Evolutionary conservation across 495 filamentous ascomycete species (phyloP).

Genomic region (Penicillium cosmopolitanum): DNA sequence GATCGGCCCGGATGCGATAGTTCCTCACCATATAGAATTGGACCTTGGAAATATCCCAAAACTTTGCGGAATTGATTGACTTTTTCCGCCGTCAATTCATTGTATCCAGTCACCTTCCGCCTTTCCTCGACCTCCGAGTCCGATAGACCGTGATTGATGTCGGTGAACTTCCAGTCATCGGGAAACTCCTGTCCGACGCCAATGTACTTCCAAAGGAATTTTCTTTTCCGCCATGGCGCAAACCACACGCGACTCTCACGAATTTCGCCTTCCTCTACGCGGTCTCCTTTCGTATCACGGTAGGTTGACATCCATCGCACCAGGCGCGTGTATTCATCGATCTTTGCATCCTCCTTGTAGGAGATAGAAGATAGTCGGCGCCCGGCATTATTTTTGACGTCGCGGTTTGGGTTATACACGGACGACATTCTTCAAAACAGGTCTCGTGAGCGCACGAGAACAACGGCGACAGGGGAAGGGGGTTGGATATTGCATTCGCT

Average conservation of each 20-base stretch:
- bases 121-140: constrained; percentile 56
- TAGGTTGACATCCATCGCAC: constrained; percentile 67
- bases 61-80: constrained; percentile 73
- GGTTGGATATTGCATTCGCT: background rate
- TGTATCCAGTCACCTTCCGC: constrained; percentile 66
- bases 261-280: constrained; percentile 30
- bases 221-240: constrained; percentile 61
- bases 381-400: background rate
- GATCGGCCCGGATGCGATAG: background rate
- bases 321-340: constrained; percentile 57
- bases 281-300: constrained; percentile 47
- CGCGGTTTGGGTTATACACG: background rate
- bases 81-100: constrained; percentile 74
- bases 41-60: constrained; percentile 72
- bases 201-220: constrained; percentile 48
- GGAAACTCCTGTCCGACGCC: constrained; percentile 54
- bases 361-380: background rate
- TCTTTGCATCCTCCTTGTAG: constrained; percentile 3
- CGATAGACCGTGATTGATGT: constrained; percentile 65
- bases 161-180: constrained; percentile 71
- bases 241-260: constrained; percentile 50
- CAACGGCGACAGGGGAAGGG: background rate
- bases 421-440: constrained; percentile 1
- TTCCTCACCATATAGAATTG: constrained; percentile 75
- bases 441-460: background rate